phyloP scores from a whole-genome alignment of 2,329 filamentous ascomycete genomes.

The Aureobasidium sp. region DNA sequence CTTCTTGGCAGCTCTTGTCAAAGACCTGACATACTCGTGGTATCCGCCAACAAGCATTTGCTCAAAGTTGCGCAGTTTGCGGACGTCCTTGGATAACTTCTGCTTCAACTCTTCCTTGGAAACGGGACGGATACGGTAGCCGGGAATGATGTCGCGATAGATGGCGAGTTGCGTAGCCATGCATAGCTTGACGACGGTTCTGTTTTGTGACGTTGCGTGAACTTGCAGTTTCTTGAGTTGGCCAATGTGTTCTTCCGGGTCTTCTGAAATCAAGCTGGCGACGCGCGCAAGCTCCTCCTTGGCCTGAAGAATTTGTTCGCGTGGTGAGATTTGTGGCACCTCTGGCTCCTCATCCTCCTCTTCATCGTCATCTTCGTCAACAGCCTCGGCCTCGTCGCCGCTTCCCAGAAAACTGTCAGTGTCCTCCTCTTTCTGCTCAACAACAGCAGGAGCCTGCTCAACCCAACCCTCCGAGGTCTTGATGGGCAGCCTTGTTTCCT shows the following conservation, averaged over 20 bases:
- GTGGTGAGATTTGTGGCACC: conserved; percentile 59
- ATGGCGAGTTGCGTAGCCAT: conserved; percentile 80
- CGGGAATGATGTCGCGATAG: conserved; percentile 93
- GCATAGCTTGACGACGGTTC: conserved; percentile 74
- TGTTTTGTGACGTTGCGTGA: conserved; percentile 60
- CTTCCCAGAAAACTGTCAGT: conserved; percentile 57
- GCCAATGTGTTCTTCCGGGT: conserved; percentile 81
- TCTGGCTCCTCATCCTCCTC: conserved; percentile 42
- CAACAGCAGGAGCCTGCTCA: conserved; percentile 37
- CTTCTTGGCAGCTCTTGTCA: conserved; percentile 46
- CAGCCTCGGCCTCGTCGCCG: conserved; percentile 37
- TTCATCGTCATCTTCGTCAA: conserved; percentile 31
- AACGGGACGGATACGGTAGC: conserved; percentile 83
- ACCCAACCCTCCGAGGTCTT: conserved; percentile 73
- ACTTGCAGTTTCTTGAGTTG: conserved; percentile 70
- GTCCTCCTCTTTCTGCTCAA: conserved; percentile 41
- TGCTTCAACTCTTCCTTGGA: conserved; percentile 64
- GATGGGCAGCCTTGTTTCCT: conserved; percentile 71
- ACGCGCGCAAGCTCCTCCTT: conserved; percentile 89
- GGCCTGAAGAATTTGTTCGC: conserved; percentile 73
- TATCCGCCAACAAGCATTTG: conserved; percentile 80
- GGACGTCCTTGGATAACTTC: conserved; percentile 88
- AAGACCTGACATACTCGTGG: conserved; percentile 70
- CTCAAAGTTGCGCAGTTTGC: conserved; percentile 73
- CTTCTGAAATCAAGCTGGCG: conserved; percentile 74